Percentiles rank a stretch among this genome's conserved stretches.
Evolutionary conservation across 495 filamentous ascomycete species (phyloP).

Genomic region (Hypoxylon cercidicola): DNA sequence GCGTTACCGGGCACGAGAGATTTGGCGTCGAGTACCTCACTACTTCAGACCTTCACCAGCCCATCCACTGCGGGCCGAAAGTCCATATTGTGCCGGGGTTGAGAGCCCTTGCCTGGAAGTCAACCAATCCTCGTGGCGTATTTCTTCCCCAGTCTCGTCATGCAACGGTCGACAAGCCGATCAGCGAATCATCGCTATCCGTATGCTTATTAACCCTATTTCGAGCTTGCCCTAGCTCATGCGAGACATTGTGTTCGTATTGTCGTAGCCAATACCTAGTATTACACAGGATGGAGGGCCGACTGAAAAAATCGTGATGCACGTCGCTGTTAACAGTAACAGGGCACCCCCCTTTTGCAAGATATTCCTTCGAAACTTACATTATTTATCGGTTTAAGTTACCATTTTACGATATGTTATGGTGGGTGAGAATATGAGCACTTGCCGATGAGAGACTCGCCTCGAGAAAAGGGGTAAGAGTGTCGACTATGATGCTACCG

Average conservation of each 20-base stretch:
- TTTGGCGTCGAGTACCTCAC: constrained; percentile 13
- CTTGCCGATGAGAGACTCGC: too few relatives aligned
- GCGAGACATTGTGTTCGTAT: constrained; percentile 35
- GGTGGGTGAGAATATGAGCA: too few relatives aligned
- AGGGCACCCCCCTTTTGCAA: too few relatives aligned
- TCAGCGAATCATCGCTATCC: constrained; percentile 14
- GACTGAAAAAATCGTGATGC: not conserved
- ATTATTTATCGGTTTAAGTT: too few relatives aligned
- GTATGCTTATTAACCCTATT: constrained; percentile 24
- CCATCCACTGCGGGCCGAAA: constrained; percentile 43
- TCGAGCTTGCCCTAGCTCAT: constrained; percentile 37
- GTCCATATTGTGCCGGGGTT: constrained; percentile 45
- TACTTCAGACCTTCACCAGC: constrained; percentile 9
- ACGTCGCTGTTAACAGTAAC: too few relatives aligned
- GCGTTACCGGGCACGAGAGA: constrained; percentile 35
- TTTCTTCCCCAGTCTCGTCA: constrained; percentile 36
- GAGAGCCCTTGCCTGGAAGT: constrained; percentile 22
- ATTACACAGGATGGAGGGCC: constrained; percentile 9
- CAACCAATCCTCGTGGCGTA: constrained; percentile 23
- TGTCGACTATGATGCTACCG: too few relatives aligned
- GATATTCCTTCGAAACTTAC: too few relatives aligned
- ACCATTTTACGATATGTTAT: too few relatives aligned
- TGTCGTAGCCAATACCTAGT: constrained; percentile 9
- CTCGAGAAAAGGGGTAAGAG: too few relatives aligned
- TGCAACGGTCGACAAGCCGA: constrained; percentile 35